These are phyloP conservation scores for Zymoseptoria ardabiliae DNA, from an alignment of 2,329 filamentous ascomycete genomes.

Conservation along the genomic window DNA sequence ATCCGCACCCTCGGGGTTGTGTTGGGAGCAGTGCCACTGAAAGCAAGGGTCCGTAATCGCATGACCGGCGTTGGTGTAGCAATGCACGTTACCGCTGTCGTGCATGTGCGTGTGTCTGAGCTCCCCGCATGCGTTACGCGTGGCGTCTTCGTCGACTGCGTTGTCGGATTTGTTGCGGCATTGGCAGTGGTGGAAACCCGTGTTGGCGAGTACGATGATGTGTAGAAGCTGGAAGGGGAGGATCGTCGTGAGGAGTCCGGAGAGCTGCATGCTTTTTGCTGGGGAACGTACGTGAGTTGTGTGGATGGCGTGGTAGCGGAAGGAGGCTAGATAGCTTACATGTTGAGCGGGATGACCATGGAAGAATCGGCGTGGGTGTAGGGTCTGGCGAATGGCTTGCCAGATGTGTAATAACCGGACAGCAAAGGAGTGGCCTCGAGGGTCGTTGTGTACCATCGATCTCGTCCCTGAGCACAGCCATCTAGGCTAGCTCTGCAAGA, in stretches of 20 bases:
- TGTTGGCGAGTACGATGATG: neutral
- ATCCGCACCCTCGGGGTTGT: neutral
- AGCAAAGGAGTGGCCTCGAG: neutral
- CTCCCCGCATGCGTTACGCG: neutral
- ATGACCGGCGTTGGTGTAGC: neutral
- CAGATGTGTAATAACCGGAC: neutral
- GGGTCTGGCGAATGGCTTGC: neutral
- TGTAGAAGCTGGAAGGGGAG: neutral
- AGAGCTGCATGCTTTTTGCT: neutral
- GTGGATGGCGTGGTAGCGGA: neutral
- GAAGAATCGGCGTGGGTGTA: neutral
- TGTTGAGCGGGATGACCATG: neutral
- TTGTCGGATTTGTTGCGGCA: neutral
- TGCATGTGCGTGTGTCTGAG: neutral
- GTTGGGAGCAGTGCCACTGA: neutral
- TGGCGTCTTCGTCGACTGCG: neutral
- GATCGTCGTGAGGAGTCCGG: neutral
- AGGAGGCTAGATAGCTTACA: neutral
- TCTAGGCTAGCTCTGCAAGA: too few species aligned
- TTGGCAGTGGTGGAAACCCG: neutral
- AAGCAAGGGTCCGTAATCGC: neutral
- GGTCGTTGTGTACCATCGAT: neutral
- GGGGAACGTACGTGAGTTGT: neutral
- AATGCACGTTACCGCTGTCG: neutral
- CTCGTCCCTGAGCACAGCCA: too few species aligned